Percentiles rank a stretch among this genome's conserved stretches.
Evolutionary conservation across 208 protist species (phyloP).

Genomic region (Leishmania turanica): DNA sequence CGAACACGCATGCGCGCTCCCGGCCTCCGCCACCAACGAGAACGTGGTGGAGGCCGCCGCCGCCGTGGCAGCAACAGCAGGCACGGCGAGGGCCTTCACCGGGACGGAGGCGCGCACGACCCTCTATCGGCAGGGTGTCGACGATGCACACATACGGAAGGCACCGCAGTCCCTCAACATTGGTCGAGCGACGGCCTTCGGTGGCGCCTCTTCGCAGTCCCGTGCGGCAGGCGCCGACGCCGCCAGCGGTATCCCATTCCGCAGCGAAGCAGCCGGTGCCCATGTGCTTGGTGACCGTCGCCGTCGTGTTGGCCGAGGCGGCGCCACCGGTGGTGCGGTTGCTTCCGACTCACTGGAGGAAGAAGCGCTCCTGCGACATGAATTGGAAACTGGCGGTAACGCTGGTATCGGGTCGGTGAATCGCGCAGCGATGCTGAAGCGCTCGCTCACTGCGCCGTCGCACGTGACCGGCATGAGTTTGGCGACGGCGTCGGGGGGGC

Average conservation of each 20-base stretch:
- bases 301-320: neutral
- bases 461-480: conserved; percentile 2
- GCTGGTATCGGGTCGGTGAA: neutral
- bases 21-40: neutral
- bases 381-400: neutral
- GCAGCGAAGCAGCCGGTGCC: neutral
- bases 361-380: conserved; percentile 8
- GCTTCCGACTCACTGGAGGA: neutral
- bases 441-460: conserved; percentile 22
- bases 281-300: neutral
- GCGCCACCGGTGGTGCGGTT: neutral
- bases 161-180: conserved; percentile 6
- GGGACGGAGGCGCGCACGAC: conserved; percentile 24
- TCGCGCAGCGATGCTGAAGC: neutral
- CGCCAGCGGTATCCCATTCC: neutral
- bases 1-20: neutral
- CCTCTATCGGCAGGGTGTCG: conserved; percentile 5
- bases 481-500: neutral
- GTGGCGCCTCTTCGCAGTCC: neutral
- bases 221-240: neutral
- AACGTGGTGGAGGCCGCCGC: neutral
- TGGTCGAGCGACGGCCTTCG: neutral
- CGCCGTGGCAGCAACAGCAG: neutral
- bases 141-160: conserved; percentile 21
- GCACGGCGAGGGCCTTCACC: conserved; percentile 28